phyloP scores from a whole-genome alignment of 495 filamentous ascomycete species.

The Hypoxylon cercidicola region DNA sequence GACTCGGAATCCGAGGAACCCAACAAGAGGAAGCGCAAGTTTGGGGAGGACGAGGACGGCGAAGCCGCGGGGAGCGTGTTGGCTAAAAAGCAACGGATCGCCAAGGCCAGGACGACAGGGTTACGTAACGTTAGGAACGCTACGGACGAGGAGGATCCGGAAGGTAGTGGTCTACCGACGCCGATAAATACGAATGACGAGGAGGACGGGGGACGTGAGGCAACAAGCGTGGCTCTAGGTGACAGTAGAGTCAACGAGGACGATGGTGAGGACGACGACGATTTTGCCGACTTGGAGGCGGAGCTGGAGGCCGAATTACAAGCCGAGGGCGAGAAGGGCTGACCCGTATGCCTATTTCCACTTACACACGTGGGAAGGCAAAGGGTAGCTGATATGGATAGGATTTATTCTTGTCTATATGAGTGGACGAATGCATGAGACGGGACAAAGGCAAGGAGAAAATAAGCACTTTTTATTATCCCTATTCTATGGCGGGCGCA shows the following conservation, averaged over 20 bases:
- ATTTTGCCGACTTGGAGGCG: constrained; percentile 72
- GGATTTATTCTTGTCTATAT: constrained; percentile 18
- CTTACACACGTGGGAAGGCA: neutral
- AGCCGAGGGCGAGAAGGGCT: constrained; percentile 52
- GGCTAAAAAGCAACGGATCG: constrained; percentile 59
- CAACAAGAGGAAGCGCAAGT: constrained; percentile 42
- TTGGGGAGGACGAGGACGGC: constrained; percentile 47
- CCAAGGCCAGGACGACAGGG: constrained; percentile 60
- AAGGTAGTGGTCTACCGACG: constrained; percentile 59
- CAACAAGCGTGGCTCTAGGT: constrained; percentile 4
- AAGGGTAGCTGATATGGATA: neutral
- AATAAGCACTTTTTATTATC: neutral
- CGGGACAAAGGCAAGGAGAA: constrained; percentile 22
- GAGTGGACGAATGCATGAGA: constrained; percentile 38
- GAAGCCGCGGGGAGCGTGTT: constrained; percentile 39
- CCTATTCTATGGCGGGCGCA: neutral
- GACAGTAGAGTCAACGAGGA: constrained; percentile 45
- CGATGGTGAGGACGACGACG: constrained; percentile 54
- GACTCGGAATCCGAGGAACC: constrained; percentile 45
- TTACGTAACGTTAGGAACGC: constrained; percentile 56
- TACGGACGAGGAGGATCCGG: constrained; percentile 51
- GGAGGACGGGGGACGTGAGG: constrained; percentile 46
- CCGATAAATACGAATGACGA: constrained; percentile 63
- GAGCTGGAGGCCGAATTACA: constrained; percentile 75
- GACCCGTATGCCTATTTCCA: neutral